phyloP scores from a whole-genome alignment of 2,329 filamentous ascomycete genomes.

The Xylariomycetidae sp. region DNA sequence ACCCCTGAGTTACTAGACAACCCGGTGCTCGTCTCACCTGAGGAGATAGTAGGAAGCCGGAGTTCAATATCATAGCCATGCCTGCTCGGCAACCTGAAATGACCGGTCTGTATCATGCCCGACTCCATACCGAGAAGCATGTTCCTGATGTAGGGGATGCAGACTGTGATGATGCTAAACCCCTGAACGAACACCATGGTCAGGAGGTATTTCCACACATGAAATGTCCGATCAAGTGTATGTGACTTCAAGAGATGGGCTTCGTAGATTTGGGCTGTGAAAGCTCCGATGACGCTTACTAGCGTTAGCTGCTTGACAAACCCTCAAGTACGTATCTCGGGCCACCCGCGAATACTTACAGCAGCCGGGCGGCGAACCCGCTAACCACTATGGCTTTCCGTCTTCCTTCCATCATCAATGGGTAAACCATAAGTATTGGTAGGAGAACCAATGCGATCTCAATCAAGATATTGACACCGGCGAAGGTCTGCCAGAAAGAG shows the following conservation, averaged over 20 bases:
- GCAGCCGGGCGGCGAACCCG: conserved; percentile 9
- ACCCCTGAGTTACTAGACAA: too few species aligned
- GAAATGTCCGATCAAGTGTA: conserved; percentile 6
- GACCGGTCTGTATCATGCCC: conserved; percentile 14
- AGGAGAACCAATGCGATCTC: conserved; percentile 8
- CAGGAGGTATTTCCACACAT: conserved; percentile 10
- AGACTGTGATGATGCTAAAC: conserved; percentile 14
- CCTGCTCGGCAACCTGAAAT: conserved; percentile 9
- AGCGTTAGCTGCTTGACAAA: conserved; percentile 1
- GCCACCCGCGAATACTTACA: conserved; percentile 8
- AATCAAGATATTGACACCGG: conserved; percentile 7
- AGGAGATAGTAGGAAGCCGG: too few species aligned
- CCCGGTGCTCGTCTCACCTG: too few species aligned
- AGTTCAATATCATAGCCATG: too few species aligned
- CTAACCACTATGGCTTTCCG: conserved; percentile 8
- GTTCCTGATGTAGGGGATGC: conserved; percentile 14
- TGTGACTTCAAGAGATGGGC: conserved; percentile 8
- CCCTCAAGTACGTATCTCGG: too few species aligned
- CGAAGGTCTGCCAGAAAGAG: conserved; percentile 12
- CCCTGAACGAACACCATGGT: conserved; percentile 10
- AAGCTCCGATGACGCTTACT: conserved; percentile 4
- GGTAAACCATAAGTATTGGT: conserved; percentile 8
- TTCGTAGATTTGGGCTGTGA: conserved; percentile 8
- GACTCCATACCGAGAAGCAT: conserved; percentile 12
- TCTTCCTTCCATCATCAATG: conserved; percentile 2